Conservation (phyloP, 495 filamentous ascomycete genomes). For the Podospora australis region DNA sequence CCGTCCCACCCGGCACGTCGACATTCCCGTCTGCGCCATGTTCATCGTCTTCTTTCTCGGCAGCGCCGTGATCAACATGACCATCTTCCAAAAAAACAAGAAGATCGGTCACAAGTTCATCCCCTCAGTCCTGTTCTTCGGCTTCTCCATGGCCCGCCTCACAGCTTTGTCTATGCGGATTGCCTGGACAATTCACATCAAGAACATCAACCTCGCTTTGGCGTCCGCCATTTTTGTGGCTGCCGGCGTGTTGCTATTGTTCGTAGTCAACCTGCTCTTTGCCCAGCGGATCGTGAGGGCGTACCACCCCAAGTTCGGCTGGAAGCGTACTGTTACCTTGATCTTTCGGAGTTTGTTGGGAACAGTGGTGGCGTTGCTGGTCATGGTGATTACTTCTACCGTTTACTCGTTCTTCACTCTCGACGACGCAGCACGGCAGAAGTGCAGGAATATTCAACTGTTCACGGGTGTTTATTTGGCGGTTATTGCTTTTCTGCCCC, state of each 20-base stretch:
- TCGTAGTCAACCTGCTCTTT: slow-evolving; percentile 72
- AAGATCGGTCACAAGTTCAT: slow-evolving; percentile 60
- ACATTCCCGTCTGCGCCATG: slow-evolving; percentile 59
- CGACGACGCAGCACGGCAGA: slow-evolving; percentile 37
- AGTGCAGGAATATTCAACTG: slow-evolving; percentile 58
- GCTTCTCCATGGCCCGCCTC: slow-evolving; percentile 71
- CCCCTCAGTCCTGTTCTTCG: slow-evolving; percentile 61
- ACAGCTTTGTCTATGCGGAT: slow-evolving; percentile 59
- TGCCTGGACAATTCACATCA: slow-evolving; percentile 43
- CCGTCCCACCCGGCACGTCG: slow-evolving; percentile 46
- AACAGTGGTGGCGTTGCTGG: slow-evolving; percentile 51
- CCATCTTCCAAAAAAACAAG: slow-evolving; percentile 55
- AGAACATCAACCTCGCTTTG: slow-evolving; percentile 53
- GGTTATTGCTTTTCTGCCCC: slow-evolving; percentile 68
- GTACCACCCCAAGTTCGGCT: slow-evolving; percentile 60
- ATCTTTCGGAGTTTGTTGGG: slow-evolving; percentile 52
- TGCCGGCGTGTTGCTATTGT: slow-evolving; percentile 69
- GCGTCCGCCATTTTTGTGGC: slow-evolving; percentile 66
- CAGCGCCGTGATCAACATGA: slow-evolving; percentile 57
- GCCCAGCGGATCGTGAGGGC: slow-evolving; percentile 68
- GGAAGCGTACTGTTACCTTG: slow-evolving; percentile 42
- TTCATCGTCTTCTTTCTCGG: slow-evolving; percentile 59
- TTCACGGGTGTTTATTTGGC: slow-evolving; percentile 62
- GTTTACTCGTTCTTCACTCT: slow-evolving; percentile 63
- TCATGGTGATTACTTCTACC: slow-evolving; percentile 62